Evolutionary conservation across 73 alveolate species (phyloP).

Genomic region (Blepharisma japonicum): DNA sequence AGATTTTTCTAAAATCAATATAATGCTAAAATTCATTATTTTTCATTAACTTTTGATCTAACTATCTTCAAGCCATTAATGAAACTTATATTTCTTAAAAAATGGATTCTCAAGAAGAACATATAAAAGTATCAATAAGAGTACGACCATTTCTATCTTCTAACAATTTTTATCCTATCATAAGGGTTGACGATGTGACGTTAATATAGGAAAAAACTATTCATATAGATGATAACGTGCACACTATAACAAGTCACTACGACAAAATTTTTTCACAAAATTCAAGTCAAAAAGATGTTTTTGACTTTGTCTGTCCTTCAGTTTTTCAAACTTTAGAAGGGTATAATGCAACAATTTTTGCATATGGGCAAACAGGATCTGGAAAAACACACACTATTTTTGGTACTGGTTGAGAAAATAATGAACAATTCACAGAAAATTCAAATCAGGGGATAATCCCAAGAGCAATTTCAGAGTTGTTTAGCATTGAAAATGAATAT

Average conservation of each 20-base stretch:
- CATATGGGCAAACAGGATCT: slow-evolving; percentile 86
- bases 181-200: neutral
- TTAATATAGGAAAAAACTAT: neutral
- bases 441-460: slow-evolving; percentile 56
- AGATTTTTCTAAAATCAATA: too few species aligned
- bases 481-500: slow-evolving; percentile 49
- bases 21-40: too few species aligned
- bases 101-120: slow-evolving; percentile 15
- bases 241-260: neutral
- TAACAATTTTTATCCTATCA: neutral
- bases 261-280: neutral
- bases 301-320: neutral
- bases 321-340: slow-evolving; percentile 35
- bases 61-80: too few species aligned
- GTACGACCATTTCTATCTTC: neutral
- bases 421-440: neutral
- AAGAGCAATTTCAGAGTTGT: slow-evolving; percentile 56
- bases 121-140: neutral
- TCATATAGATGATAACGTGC: neutral
- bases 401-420: slow-evolving; percentile 37
- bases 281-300: neutral
- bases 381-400: slow-evolving; percentile 86
- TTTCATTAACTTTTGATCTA: too few species aligned
- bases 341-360: slow-evolving; percentile 67
- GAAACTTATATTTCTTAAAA: too few species aligned